Conservation (phyloP, 495 filamentous ascomycete genomes). For the Viridothelium virens region DNA sequence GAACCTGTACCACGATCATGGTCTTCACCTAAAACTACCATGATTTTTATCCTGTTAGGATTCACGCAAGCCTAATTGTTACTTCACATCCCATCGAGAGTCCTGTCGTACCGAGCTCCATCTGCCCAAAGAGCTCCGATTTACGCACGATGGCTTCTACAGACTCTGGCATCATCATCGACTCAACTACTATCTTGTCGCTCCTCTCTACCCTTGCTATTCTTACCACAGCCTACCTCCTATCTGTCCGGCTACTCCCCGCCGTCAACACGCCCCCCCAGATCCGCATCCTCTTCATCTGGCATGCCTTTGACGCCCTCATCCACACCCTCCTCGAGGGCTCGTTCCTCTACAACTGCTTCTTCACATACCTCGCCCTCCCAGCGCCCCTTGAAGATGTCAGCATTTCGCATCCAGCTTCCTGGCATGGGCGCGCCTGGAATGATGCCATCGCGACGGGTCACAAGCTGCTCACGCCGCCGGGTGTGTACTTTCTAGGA, state of each 20-base stretch:
- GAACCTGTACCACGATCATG: too few relatives aligned
- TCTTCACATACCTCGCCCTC: slow-evolving; percentile 57
- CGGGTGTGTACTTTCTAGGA: slow-evolving; percentile 48
- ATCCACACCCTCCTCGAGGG: slow-evolving; percentile 86
- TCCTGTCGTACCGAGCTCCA: too few relatives aligned
- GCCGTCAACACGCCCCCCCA: slow-evolving; percentile 39
- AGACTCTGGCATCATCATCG: slow-evolving; percentile 30
- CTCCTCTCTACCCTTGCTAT: slow-evolving; percentile 46
- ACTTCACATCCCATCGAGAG: too few relatives aligned
- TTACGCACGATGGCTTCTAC: too few relatives aligned
- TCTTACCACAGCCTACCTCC: slow-evolving; percentile 46
- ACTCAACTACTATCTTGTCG: slow-evolving; percentile 44
- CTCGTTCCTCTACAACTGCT: slow-evolving; percentile 84
- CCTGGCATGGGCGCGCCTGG: slow-evolving; percentile 16
- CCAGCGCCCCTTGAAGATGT: slow-evolving; percentile 36
- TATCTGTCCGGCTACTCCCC: slow-evolving; percentile 42
- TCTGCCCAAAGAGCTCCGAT: too few relatives aligned
- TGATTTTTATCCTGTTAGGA: too few relatives aligned
- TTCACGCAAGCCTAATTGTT: too few relatives aligned
- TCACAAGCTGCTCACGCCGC: slow-evolving; percentile 27
- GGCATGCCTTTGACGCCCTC: slow-evolving; percentile 88
- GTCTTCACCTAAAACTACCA: too few relatives aligned
- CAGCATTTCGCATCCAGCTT: slow-evolving; percentile 25
- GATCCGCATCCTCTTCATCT: slow-evolving; percentile 74
- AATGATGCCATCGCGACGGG: slow-evolving; percentile 15